Percentiles rank a stretch among this genome's conserved stretches.
Conservation (phyloP, 177 flowering plant species). For the Tripterygium wilfordii region DNA sequence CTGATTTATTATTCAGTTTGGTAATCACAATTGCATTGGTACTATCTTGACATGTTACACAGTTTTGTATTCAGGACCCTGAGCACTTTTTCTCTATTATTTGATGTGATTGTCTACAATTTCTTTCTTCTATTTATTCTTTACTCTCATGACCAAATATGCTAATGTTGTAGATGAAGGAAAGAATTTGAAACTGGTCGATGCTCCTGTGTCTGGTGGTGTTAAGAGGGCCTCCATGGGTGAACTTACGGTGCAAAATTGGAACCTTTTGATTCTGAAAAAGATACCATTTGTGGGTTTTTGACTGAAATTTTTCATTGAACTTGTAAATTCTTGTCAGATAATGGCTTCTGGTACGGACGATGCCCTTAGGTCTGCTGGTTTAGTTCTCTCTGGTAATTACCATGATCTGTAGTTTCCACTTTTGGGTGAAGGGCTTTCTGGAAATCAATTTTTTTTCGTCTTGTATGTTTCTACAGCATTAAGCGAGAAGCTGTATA, state of each 20-base stretch:
- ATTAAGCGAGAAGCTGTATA: slow-evolving; percentile 89
- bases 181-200: slow-evolving; percentile 79
- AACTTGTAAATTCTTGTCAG: slow-evolving; percentile 26
- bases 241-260: slow-evolving; percentile 69
- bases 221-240: slow-evolving; percentile 84
- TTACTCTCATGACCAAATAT: not conserved
- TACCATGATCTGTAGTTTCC: not conserved
- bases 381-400: slow-evolving; percentile 85
- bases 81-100: no score
- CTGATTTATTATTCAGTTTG: no score
- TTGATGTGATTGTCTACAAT: no score
- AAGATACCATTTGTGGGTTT: no score
- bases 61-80: no score
- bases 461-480: slow-evolving; percentile 46
- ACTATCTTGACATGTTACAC: no score
- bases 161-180: slow-evolving; percentile 40
- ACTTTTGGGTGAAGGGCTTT: slow-evolving; percentile 2
- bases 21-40: no score
- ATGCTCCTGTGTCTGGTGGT: slow-evolving; percentile 99
- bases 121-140: no score
- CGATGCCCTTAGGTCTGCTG: slow-evolving; percentile 71
- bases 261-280: not conserved
- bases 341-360: slow-evolving; percentile 94
- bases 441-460: slow-evolving; percentile 8
- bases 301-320: slow-evolving; percentile 1